These are phyloP conservation scores for Daldinia sp. DNA, from an alignment of 2,329 filamentous ascomycete species.

Conservation along the genomic window DNA sequence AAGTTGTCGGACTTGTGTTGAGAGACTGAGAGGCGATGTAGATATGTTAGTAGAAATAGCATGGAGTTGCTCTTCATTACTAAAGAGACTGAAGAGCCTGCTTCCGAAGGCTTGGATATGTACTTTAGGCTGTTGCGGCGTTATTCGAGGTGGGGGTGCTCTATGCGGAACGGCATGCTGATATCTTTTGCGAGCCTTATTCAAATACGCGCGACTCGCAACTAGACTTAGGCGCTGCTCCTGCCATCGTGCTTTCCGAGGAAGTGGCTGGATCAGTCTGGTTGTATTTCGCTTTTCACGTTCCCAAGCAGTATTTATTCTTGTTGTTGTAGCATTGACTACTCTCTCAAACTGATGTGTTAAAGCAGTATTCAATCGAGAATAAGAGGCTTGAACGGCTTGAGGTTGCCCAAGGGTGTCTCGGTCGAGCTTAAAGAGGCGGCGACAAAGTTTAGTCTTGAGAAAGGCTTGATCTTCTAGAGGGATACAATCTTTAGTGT, in stretches of 20 bases:
- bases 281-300: constrained; percentile 53
- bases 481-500: constrained; percentile 49
- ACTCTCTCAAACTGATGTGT: constrained; percentile 46
- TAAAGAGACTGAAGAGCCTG: constrained; percentile 31
- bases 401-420: constrained; percentile 49
- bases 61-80: constrained; percentile 31
- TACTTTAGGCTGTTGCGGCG: constrained; percentile 18
- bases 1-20: constrained; percentile 42
- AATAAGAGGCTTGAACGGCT: constrained; percentile 40
- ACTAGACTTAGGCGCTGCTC: constrained; percentile 54
- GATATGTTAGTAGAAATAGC: background rate
- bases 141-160: background rate
- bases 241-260: constrained; percentile 48
- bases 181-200: constrained; percentile 28
- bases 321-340: constrained; percentile 45
- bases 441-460: constrained; percentile 66
- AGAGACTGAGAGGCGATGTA: background rate
- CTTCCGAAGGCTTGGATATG: constrained; percentile 31
- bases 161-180: background rate
- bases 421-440: constrained; percentile 67
- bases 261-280: constrained; percentile 59
- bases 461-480: constrained; percentile 57
- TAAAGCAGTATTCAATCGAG: constrained; percentile 49
- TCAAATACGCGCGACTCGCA: constrained; percentile 55
- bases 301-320: constrained; percentile 54